Evolutionary conservation across 2,329 filamentous ascomycete genomes (phyloP).

Genomic region (Helotiales sp.): DNA sequence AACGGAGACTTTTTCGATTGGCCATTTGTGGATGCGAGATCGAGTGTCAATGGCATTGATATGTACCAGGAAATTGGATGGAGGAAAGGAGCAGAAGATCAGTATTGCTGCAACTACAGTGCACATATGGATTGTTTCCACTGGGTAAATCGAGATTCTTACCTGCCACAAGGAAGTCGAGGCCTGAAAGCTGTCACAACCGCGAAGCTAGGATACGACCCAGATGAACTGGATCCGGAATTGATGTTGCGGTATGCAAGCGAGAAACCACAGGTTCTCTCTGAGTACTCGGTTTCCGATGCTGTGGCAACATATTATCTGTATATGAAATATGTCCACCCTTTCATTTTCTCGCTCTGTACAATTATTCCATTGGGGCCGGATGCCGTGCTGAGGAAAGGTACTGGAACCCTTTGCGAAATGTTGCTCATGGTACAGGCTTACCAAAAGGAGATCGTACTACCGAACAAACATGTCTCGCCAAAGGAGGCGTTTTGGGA

Average conservation of each 20-base stretch:
- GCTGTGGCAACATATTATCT: constrained; percentile 98
- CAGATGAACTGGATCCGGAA: constrained; percentile 95
- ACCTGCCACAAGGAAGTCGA: constrained; percentile 94
- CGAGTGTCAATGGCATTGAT: constrained; percentile 92
- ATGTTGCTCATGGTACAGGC: constrained; percentile 99
- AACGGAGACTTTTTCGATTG: constrained; percentile 99
- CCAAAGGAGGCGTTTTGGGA: constrained; percentile 95
- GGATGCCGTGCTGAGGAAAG: constrained; percentile 91
- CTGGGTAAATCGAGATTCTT: constrained; percentile 98
- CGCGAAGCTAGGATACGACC: constrained; percentile 96
- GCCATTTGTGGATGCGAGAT: constrained; percentile 94
- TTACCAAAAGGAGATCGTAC: constrained; percentile 84
- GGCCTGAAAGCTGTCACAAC: constrained; percentile 97
- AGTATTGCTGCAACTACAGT: constrained; percentile 94
- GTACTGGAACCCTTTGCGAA: constrained; percentile 97
- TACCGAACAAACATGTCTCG: constrained; percentile 94
- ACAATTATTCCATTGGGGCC: constrained; percentile 92
- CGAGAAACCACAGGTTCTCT: constrained; percentile 89
- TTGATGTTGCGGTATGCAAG: constrained; percentile 91
- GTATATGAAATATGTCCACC: constrained; percentile 99
- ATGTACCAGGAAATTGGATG: constrained; percentile 99
- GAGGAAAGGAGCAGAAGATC: constrained; percentile 90
- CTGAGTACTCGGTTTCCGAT: constrained; percentile 98
- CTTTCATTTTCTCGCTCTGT: constrained; percentile 97
- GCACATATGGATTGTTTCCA: constrained; percentile 99